Evolutionary conservation across 1,139 yeast genomes (phyloP), one percentile per base, ranked within the genome.

Genomic region (Oligophagozyma castellii): DNA sequence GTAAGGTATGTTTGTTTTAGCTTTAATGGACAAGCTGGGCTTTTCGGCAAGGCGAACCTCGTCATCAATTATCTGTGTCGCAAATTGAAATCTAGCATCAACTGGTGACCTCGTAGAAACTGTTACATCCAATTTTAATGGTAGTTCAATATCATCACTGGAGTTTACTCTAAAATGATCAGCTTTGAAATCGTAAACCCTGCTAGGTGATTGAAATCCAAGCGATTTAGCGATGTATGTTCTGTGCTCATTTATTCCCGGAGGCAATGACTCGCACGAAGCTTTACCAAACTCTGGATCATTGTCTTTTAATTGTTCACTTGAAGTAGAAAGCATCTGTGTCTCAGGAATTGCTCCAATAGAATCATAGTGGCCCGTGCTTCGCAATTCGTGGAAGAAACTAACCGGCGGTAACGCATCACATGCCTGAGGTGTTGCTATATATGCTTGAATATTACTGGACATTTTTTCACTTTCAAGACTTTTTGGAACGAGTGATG

Each of bases 211-310:
- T 14, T 36, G 27, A 36, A 67, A 56, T 4, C 70, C 68, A 23
- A 71, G 48, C 1, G 75, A 74, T 15, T 55, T 58, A 1, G 75
- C 73, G 19, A 71, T 63, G 19, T 52, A 48, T 10, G 43, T 48
- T 28, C 54, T 50, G 29, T 59, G 61, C 34, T 14, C 33, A 33
- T 19, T 23, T 36, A 24, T 20, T 19, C 7, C 13, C 2, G 4
- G 13, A 8, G 18, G 11, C 10, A 7, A n/a, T 22, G 14, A 20
- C 14, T 23, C 24, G 4, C 12, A 19, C 12, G 11, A n/a, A 16
- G 19, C 25, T 11, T 16, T 29, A n/a, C 20, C 22, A n/a, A 14
- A 14, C 15, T 14, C 30, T 24, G 30, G 26, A 14, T 29, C 28
- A 19, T 31, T 24, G n/a, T 35, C 33, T 23, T 38, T 29, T 18